A percentile compares a stretch with the other conserved stretches of the same genome.
Conservation (phyloP, 352 stramenopile species). For the Elongisporangium prolatum region DNA sequence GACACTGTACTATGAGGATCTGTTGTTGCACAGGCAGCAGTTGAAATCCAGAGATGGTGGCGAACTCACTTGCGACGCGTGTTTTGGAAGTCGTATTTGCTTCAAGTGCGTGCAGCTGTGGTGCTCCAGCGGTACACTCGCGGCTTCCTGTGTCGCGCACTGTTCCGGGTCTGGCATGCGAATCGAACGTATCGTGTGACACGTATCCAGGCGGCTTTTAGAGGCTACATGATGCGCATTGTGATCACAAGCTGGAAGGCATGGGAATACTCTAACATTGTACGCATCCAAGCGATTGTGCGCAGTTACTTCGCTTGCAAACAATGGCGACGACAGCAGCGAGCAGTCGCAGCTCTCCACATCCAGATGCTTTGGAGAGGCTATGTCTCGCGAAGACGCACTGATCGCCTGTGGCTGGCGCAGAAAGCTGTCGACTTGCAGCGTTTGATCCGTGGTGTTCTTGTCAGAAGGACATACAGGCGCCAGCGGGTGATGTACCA, state of each 20-base stretch:
- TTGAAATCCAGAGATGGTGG: slow-evolving; percentile 59
- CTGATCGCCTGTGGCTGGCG: slow-evolving; percentile 49
- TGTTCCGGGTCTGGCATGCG: slow-evolving; percentile 47
- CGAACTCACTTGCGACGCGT: slow-evolving; percentile 23
- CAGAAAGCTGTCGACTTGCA: slow-evolving; percentile 46
- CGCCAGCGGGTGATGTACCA: slow-evolving; percentile 10
- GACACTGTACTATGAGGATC: no score
- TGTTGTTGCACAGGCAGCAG: slow-evolving; percentile 21
- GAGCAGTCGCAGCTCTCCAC: slow-evolving; percentile 31
- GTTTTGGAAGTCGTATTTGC: slow-evolving; percentile 46
- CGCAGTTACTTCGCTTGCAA: slow-evolving; percentile 37
- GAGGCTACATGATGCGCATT: slow-evolving; percentile 37
- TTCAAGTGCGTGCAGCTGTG: slow-evolving; percentile 30
- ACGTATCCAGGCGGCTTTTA: slow-evolving; percentile 54
- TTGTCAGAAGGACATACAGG: slow-evolving; percentile 32
- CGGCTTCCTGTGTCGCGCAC: slow-evolving; percentile 44
- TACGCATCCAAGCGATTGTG: slow-evolving; percentile 62
- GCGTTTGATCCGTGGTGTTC: slow-evolving; percentile 41
- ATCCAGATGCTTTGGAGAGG: slow-evolving; percentile 72
- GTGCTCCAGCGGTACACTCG: slow-evolving; percentile 51
- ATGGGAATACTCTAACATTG: slow-evolving; percentile 56
- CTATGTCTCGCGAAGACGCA: slow-evolving; percentile 27
- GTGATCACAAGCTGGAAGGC: slow-evolving; percentile 41
- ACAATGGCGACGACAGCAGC: slow-evolving; percentile 5
- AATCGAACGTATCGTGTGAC: slow-evolving; percentile 44